Percentiles rank a stretch among this genome's conserved stretches.
phyloP scores from a whole-genome alignment of 306 rosid species.

The Cicer bijugum region DNA sequence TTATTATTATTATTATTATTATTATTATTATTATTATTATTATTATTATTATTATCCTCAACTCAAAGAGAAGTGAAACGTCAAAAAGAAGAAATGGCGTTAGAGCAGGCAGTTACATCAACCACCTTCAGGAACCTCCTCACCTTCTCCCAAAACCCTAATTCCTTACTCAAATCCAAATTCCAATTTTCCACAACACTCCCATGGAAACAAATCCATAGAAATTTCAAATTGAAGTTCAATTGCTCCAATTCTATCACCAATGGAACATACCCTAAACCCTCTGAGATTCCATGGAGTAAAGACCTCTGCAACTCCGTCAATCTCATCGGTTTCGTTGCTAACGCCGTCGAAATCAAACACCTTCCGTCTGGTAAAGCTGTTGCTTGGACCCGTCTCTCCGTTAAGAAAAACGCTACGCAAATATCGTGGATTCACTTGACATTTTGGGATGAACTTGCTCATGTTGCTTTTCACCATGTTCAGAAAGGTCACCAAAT shows the following conservation, averaged over 20 bases:
- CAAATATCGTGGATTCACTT: conserved; percentile 71
- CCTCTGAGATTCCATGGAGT: conserved; percentile 81
- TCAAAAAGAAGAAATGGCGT: conserved; percentile 44
- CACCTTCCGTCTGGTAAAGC: conserved; percentile 78
- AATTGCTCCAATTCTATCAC: conserved; percentile 31
- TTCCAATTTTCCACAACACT: neutral
- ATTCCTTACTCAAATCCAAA: conserved; percentile 31
- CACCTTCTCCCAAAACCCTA: conserved; percentile 40
- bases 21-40: too few species aligned
- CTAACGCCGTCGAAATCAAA: conserved; percentile 71
- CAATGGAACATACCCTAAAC: conserved; percentile 58
- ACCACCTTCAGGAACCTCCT: conserved; percentile 34
- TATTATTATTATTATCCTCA: too few species aligned
- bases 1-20: too few species aligned
- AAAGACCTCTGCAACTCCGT: conserved; percentile 84
- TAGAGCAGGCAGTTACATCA: conserved; percentile 44
- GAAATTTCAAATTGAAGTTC: conserved; percentile 9
- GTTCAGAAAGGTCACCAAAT: conserved; percentile 77
- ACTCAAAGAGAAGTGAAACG: too few species aligned
- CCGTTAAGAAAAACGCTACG: conserved; percentile 74
- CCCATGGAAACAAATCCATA: neutral
- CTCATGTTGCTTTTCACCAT: conserved; percentile 76
- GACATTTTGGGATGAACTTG: conserved; percentile 93
- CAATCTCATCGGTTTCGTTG: conserved; percentile 77
- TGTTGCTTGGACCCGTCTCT: conserved; percentile 82